phyloP scores from a whole-genome alignment of 768 basidiomycete species.

The Kwoniella bestiolae region DNA sequence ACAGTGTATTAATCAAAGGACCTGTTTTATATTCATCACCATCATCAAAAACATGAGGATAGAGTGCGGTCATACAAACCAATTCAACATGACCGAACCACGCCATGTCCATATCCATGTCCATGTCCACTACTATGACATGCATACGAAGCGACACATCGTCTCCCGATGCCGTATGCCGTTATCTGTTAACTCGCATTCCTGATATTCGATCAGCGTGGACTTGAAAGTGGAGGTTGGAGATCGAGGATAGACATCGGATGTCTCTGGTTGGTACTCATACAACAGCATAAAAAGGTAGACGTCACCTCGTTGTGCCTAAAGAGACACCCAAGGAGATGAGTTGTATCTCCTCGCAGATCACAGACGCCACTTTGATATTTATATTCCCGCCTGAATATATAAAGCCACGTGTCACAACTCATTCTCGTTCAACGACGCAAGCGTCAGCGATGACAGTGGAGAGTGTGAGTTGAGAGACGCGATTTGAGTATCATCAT shows the following conservation, averaged over 20 bases:
- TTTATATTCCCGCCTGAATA: neutral
- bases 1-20: neutral
- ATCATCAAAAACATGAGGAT: neutral
- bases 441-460: conserved; percentile 19
- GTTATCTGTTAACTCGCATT: neutral
- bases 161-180: conserved; percentile 1
- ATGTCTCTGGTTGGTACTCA: conserved; percentile 1
- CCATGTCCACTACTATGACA: neutral
- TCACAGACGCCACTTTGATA: neutral
- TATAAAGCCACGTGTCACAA: conserved; percentile 5
- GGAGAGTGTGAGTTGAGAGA: neutral
- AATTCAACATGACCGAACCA: neutral
- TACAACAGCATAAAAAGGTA: neutral
- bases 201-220: conserved; percentile 7
- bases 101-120: conserved; percentile 4
- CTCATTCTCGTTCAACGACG: neutral
- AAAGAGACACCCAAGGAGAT: neutral
- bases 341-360: neutral
- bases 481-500: conserved; percentile 14
- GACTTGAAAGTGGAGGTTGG: conserved; percentile 5
- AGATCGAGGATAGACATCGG: conserved; percentile 9
- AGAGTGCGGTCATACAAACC: no score
- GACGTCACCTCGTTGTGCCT: conserved; percentile 1
- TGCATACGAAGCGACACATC: conserved; percentile 1
- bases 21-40: neutral